Evolutionary conservation across 1,284 basidiomycete genomes (phyloP).

Genomic region (Baeospora myosura): DNA sequence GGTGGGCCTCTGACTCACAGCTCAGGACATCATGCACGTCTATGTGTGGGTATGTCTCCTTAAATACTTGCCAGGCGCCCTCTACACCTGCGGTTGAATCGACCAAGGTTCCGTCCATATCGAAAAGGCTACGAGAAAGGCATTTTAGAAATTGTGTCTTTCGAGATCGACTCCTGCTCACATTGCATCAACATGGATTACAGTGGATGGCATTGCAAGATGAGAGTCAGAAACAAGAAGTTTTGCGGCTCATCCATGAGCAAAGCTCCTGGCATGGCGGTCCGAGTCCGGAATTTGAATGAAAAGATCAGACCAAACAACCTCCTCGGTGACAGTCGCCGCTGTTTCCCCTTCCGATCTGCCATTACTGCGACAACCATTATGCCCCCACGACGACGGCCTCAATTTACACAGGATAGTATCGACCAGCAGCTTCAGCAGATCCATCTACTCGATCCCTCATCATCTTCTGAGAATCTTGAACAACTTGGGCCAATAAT

Average conservation of each 20-base stretch:
- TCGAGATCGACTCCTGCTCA: constrained; percentile 22
- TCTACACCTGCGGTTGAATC: constrained; percentile 67
- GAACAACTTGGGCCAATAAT: constrained; percentile 91
- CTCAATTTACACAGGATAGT: constrained; percentile 69
- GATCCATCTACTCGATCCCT: constrained; percentile 79
- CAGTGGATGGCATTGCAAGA: constrained; percentile 36
- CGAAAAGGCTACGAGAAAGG: constrained; percentile 46
- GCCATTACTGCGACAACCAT: constrained; percentile 9
- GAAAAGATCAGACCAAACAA: not conserved
- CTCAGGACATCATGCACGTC: constrained; percentile 56
- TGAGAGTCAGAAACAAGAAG: not conserved
- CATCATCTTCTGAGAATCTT: constrained; percentile 84
- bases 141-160: not conserved
- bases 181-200: constrained; percentile 50
- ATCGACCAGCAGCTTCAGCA: constrained; percentile 83
- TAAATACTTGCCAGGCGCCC: constrained; percentile 70
- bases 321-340: not conserved
- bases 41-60: constrained; percentile 53
- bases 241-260: not conserved
- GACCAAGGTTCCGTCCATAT: constrained; percentile 76
- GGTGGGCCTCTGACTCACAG: constrained; percentile 32
- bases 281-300: no score
- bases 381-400: constrained; percentile 69
- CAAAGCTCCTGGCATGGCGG: no score
- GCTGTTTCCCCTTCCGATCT: not conserved